Evolutionary conservation across 495 filamentous ascomycete genomes (phyloP).

Genomic region (Entonaema liquescens): DNA sequence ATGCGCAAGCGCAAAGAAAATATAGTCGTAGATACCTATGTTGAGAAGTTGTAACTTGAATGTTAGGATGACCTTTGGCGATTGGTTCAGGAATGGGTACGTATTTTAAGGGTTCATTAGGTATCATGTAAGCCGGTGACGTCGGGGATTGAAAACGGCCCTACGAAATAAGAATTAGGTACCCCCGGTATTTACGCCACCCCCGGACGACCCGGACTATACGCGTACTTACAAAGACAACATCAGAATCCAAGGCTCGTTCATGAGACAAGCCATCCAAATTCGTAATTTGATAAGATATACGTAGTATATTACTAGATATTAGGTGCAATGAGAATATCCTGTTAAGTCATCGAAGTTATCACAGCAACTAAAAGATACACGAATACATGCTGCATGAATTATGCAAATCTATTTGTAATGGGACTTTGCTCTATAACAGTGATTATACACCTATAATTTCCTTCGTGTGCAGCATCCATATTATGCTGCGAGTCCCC

Average conservation of each 20-base stretch:
- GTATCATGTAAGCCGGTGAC: slow-evolving; percentile 33
- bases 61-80: not conserved
- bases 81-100: not conserved
- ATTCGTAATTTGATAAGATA: too few species aligned
- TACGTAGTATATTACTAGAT: not conserved
- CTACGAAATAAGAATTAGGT: not conserved
- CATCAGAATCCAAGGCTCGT: too few species aligned
- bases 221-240: not conserved
- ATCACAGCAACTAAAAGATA: not conserved
- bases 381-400: not conserved
- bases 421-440: not conserved
- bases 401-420: slow-evolving; percentile 13
- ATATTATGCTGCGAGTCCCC: slow-evolving; percentile 5
- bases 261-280: too few species aligned
- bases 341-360: not conserved
- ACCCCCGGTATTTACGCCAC: slow-evolving; percentile 1
- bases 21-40: too few species aligned
- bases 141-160: slow-evolving; percentile 17
- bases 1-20: too few species aligned
- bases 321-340: not conserved
- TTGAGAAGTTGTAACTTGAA: not conserved
- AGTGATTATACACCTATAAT: not conserved
- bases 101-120: slow-evolving; percentile 6
- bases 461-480: not conserved
- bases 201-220: not conserved